Evolutionary conservation across 176 grass and related monocot species (phyloP), one percentile per base, ranked within the genome.

Genomic region (Stipa capillata): DNA sequence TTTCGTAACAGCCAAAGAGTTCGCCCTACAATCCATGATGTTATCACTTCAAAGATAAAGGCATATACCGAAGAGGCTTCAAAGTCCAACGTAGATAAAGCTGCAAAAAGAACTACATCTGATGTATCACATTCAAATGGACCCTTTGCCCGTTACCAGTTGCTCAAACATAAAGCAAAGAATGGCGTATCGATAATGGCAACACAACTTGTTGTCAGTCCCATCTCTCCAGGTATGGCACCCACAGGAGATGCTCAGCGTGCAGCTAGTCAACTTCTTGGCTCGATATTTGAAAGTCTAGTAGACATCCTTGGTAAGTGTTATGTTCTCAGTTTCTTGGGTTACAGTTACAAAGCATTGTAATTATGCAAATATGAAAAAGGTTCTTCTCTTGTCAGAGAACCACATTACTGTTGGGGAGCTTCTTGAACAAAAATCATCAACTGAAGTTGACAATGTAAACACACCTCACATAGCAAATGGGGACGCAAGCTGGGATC

Each of bases 341-440:
- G 25, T 75, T n/a, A n/a, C 34, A 69, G 54, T 76, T 82, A 82
- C 63, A 76, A 72, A 85, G 36, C 54, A 52, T 41, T 71, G 11
- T 80, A n/a, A 80, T 50, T 60, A 34, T 71, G 33, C 73, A 79
- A 70, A 70, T 29, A 41, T 87, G 77, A 83, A 49, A 59, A 79
- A 52, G n/a, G 21, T 57, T 70, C 64, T 85, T 80, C 20, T 31
- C 59, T 82, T 84, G 51, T 73, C 80, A 98, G 92, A 95, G 61
- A 98, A 98, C 71, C 96, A 98, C 82, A 89, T 98, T 76, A 87
- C 83, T 76, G 88, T 98, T 52, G 96, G 96, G 4, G 92, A 98
- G 65, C 92, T 98, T 68, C 90, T 98, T 83, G 96, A 98, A 75
- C 73, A 87, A 83, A 98, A 95, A 81, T 88, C 83, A 65, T 89